Base-by-base conservation (phyloP, 495 filamentous ascomycete species). In the Tirmania nivea region DNA sequence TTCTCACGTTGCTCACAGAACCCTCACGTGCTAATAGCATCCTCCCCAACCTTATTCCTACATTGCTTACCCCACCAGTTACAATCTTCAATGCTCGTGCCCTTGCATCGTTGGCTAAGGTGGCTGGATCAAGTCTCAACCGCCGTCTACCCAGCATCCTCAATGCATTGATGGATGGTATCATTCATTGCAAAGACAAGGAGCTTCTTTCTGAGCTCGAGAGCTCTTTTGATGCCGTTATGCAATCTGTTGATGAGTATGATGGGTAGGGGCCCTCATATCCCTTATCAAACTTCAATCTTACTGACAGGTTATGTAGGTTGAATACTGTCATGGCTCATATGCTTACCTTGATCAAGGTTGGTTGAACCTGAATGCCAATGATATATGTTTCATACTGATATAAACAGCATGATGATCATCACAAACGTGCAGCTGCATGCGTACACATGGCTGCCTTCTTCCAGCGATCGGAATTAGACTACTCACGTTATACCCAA, bases 11-110 rank as follows among this genome's bases (percentile, higher is more conserved):
- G 34, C 78, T 97, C 37, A 95, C 86, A 0, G 92, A 97, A 67
- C 79, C 87, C 14, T 90, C 86, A 2, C 76, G 90, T 52, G 89
- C 88, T 19, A 96, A 94, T 64, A 86, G 94, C 58, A 97, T 97
- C 59, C 73, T 97, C 45, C 90, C 90, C 35, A 93, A 89, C 68
- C 82, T 97, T 35, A 84, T 97, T 51, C 90, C 90, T 0, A 95
- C 86, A 0, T 73, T 97, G 20, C 80, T 94, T 53, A 75, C 81
- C 11, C 77, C 86, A 35, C 90, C 90, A n/a, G 92, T 97, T 55
- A 80, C 84, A 5, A 74, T 80, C 6, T 97, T 97, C 76, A 96
- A 96, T 59, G 90, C 90, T 55, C 84, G 76, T 61, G 90, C 90
- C 12, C 68, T 97, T 49, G 92, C 90, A 39, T 95, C 90, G 31